Conservation (phyloP, 257 asterid genomes). For the Voacanga thouarsii region DNA sequence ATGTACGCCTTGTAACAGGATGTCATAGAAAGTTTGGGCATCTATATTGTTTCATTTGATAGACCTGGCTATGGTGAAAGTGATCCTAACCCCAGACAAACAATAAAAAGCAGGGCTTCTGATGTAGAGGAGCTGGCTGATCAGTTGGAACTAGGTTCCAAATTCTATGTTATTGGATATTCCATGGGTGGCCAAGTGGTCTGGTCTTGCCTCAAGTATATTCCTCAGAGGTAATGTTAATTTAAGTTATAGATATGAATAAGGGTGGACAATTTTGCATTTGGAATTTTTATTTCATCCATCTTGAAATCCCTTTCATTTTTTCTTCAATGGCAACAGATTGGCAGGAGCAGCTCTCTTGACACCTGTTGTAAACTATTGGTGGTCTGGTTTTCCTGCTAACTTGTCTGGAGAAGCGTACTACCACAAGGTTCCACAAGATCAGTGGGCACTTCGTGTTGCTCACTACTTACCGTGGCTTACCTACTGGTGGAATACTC, state of each 20-base stretch:
- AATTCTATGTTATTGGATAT: constrained; percentile 66
- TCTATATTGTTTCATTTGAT: constrained; percentile 73
- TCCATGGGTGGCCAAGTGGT: constrained; percentile 87
- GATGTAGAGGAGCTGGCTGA: constrained; percentile 90
- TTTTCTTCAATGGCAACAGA: constrained; percentile 33
- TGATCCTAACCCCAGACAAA: constrained; percentile 67
- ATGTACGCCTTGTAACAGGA: constrained; percentile 36
- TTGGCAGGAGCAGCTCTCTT: constrained; percentile 82
- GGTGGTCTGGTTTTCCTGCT: constrained; percentile 85
- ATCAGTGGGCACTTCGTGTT: constrained; percentile 81
- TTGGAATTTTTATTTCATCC: not conserved
- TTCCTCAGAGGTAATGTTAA: constrained; percentile 72
- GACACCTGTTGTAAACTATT: constrained; percentile 71
- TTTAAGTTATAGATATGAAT: not conserved
- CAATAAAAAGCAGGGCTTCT: constrained; percentile 55
- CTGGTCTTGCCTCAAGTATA: constrained; percentile 86
- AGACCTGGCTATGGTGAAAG: constrained; percentile 98
- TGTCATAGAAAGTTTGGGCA: constrained; percentile 51
- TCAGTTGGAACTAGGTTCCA: constrained; percentile 70
- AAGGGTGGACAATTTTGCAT: not conserved
- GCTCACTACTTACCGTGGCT: constrained; percentile 81
- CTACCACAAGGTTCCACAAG: constrained; percentile 41
- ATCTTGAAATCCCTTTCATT: not conserved
- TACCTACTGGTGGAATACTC: constrained; percentile 89
- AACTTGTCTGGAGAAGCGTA: constrained; percentile 59